Evolutionary conservation across 495 filamentous ascomycete genomes (phyloP).

Genomic region (Patellaria atrata): DNA sequence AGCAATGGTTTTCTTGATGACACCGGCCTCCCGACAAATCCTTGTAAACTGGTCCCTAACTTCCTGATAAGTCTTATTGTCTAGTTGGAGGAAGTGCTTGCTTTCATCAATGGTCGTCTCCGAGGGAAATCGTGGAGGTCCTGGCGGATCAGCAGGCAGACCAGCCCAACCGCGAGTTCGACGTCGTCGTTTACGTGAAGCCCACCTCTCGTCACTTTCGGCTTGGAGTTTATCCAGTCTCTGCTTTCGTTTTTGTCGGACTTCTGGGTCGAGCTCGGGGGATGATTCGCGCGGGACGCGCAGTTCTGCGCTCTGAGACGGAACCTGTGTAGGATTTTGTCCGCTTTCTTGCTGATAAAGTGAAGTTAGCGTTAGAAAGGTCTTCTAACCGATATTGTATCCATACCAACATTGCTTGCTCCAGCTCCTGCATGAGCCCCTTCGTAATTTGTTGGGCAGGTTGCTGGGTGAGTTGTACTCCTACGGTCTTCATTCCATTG

Average conservation of each 20-base stretch:
- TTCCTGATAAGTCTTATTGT: constrained; percentile 45
- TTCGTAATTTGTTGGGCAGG: too few species aligned
- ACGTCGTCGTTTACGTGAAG: constrained; percentile 53
- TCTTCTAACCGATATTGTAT: neutral
- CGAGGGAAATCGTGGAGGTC: constrained; percentile 61
- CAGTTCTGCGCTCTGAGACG: neutral
- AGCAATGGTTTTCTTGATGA: constrained; percentile 61
- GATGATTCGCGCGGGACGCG: neutral
- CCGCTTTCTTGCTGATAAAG: neutral
- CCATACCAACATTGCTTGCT: constrained; percentile 7
- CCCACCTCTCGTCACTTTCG: constrained; percentile 51
- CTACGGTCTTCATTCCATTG: constrained; percentile 36
- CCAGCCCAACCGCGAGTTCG: constrained; percentile 58
- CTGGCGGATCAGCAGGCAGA: constrained; percentile 55
- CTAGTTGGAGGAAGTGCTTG: constrained; percentile 52
- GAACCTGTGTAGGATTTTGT: too few species aligned
- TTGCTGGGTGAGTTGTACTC: too few species aligned
- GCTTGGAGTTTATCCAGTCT: constrained; percentile 33
- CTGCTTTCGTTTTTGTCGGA: constrained; percentile 19
- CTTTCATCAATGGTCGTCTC: constrained; percentile 72
- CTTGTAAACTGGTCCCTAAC: constrained; percentile 51
- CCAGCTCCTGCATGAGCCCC: constrained; percentile 9
- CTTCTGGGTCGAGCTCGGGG: constrained; percentile 20
- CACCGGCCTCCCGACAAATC: constrained; percentile 49
- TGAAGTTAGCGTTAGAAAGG: neutral